Conservation (phyloP, 495 filamentous ascomycete genomes). For the Tuber brumale region DNA sequence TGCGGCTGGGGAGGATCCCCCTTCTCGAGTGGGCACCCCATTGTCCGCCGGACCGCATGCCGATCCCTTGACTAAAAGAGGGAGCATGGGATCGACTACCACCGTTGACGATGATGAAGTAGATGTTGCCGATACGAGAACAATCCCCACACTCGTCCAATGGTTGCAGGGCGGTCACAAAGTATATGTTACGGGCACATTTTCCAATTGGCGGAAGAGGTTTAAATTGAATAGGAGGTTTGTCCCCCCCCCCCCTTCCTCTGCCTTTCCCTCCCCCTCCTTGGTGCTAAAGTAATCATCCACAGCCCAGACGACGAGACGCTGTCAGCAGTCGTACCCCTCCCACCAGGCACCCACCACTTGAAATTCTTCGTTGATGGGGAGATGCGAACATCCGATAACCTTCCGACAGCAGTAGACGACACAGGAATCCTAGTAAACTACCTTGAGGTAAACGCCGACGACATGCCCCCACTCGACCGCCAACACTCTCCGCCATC, state of each 20-base stretch:
- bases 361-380: conserved; percentile 92
- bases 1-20: conserved; percentile 29
- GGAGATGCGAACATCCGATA: conserved; percentile 78
- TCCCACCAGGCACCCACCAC: conserved; percentile 91
- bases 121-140: conserved; percentile 63
- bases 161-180: conserved; percentile 75
- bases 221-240: conserved; percentile 77
- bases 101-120: conserved; percentile 76
- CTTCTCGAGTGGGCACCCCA: conserved; percentile 19
- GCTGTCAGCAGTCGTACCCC: conserved; percentile 66
- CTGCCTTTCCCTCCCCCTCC: neutral
- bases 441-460: conserved; percentile 86
- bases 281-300: conserved; percentile 26
- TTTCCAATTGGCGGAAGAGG: conserved; percentile 91
- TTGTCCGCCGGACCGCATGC: conserved; percentile 19
- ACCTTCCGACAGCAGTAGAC: conserved; percentile 89
- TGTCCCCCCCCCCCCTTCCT: conserved; percentile 10
- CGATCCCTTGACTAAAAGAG: conserved; percentile 35
- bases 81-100: conserved; percentile 51
- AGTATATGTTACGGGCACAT: conserved; percentile 94
- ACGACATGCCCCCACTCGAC: conserved; percentile 55
- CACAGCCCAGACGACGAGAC: conserved; percentile 42
- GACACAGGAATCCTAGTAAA: conserved; percentile 95
- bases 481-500: conserved; percentile 47
- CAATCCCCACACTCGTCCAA: conserved; percentile 70